Evolutionary conservation across 2,329 filamentous ascomycete species (phyloP), one percentile per base, ranked within the genome.

Genomic region (Cladorrhinum sp.): DNA sequence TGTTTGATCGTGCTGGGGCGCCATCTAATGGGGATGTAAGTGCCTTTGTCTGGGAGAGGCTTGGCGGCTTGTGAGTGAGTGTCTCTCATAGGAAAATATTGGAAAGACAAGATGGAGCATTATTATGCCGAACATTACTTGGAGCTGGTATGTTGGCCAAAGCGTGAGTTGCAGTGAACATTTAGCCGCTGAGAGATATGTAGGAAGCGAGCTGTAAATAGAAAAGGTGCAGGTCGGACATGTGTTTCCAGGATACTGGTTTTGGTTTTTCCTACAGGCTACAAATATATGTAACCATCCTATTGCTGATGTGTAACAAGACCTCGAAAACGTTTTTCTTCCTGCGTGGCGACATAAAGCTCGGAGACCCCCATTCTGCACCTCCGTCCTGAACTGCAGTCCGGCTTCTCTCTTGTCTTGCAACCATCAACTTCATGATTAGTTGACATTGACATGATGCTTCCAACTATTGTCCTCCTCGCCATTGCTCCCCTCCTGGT

Each of bases 401-500:
- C 2, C 18, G 49, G 12, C 2, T 51, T 22, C 2, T 25, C 41
- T n/a, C 41, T 20, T n/a, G 13, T 20, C 41, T n/a, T n/a, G 18
- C 41, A 16, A 22, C 18, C 48, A 12, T 10, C n/a, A 22, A 18
- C 23, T 7, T 7, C 18, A 23, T 22, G 4, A 22, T 50, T 10
- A 27, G n/a, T 16, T 18, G 4, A 29, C n/a, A n/a, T n/a, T n/a
- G n/a, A 3, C 25, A 52, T 29, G 50, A 32, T 24, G 16, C 10
- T 52, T n/a, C 5, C 20, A 24, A 7, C 20, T 3, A 18, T 52
- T 49, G n/a, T 62, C 54, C 18, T 53, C 20, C 51, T 23, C 32
- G 3, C 25, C 51, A 13, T 59, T 25, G 24, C 16, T 12, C 7
- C n/a, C 61, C 57, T 2, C 69, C 67, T 23, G 69, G 75, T 6